phyloP scores from a whole-genome alignment of 2,329 filamentous ascomycete genomes.

The Penicillium psychrosexuale region DNA sequence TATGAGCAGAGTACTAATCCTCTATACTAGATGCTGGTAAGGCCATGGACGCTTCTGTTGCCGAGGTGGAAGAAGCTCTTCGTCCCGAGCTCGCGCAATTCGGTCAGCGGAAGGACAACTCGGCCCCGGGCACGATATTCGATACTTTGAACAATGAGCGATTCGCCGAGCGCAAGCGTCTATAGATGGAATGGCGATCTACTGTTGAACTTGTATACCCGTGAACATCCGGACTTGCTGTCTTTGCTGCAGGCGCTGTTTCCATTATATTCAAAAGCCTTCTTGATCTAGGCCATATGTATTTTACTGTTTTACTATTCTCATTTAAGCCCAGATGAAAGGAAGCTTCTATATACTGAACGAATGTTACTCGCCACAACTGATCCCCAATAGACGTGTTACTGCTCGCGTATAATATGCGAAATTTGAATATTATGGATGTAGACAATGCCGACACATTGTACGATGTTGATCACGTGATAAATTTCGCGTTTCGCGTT shows the following conservation, averaged over 20 bases:
- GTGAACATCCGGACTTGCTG: conserved; percentile 4
- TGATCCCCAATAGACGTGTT: background rate
- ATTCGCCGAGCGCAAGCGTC: conserved; percentile 35
- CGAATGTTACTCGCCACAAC: background rate
- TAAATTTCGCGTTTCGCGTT: background rate
- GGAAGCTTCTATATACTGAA: background rate
- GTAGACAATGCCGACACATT: background rate
- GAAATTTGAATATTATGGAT: background rate
- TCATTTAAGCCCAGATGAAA: conserved; percentile 10
- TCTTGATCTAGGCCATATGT: conserved; percentile 15
- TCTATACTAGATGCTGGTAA: conserved; percentile 39
- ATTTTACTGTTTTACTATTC: conserved; percentile 20
- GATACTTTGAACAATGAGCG: conserved; percentile 39
- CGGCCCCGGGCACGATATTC: conserved; percentile 28
- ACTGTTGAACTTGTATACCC: conserved; percentile 8
- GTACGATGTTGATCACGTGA: conserved; percentile 12
- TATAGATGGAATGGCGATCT: conserved; percentile 6
- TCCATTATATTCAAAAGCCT: conserved; percentile 7
- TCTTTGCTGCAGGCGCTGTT: conserved; percentile 8
- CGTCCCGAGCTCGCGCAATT: conserved; percentile 42
- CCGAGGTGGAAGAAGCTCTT: conserved; percentile 41
- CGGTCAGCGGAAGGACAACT: conserved; percentile 37
- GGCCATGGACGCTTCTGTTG: conserved; percentile 39
- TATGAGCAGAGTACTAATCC: conserved; percentile 8
- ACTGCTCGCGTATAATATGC: background rate